phyloP scores from a whole-genome alignment of 1,139 yeast genomes.

The Lodderomyces margitis region DNA sequence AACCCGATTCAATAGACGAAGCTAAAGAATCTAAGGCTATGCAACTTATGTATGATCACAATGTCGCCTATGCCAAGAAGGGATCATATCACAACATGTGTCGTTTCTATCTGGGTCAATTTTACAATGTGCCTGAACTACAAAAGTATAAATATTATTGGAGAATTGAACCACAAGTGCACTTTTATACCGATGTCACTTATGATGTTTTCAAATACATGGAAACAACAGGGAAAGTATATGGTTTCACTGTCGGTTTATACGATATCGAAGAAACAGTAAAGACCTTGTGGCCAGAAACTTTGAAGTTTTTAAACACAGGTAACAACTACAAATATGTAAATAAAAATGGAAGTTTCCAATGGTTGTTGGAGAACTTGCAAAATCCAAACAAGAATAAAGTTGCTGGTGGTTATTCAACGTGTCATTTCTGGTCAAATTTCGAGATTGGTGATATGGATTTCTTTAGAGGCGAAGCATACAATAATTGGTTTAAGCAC shows the following conservation, averaged over 20 bases:
- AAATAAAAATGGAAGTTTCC: slow-evolving; percentile 58
- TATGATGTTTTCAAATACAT: slow-evolving; percentile 77
- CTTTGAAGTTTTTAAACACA: slow-evolving; percentile 52
- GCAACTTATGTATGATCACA: slow-evolving; percentile 38
- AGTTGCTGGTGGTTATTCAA: slow-evolving; percentile 66
- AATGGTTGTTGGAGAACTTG: slow-evolving; percentile 67
- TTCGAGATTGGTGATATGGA: slow-evolving; percentile 83
- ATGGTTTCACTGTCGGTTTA: slow-evolving; percentile 67
- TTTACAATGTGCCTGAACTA: slow-evolving; percentile 62
- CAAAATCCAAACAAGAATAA: slow-evolving; percentile 57
- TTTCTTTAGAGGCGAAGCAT: slow-evolving; percentile 67
- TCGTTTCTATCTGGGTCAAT: slow-evolving; percentile 53
- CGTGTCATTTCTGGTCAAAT: slow-evolving; percentile 89
- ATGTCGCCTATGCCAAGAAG: slow-evolving; percentile 62
- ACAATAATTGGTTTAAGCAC: slow-evolving; percentile 59
- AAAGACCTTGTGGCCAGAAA: slow-evolving; percentile 65
- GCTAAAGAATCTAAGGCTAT: slow-evolving; percentile 39
- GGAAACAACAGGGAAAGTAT: slow-evolving; percentile 59
- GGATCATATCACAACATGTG: slow-evolving; percentile 81
- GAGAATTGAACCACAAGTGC: slow-evolving; percentile 78
- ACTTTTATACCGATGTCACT: slow-evolving; percentile 63
- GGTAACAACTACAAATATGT: slow-evolving; percentile 62
- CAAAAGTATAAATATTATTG: slow-evolving; percentile 58
- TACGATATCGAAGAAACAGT: slow-evolving; percentile 70
- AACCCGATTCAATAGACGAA: slow-evolving; percentile 56